Evolutionary conservation across 768 basidiomycete species (phyloP), one percentile per base, ranked within the genome.

Genomic region (Pleurotus pulmonarius): DNA sequence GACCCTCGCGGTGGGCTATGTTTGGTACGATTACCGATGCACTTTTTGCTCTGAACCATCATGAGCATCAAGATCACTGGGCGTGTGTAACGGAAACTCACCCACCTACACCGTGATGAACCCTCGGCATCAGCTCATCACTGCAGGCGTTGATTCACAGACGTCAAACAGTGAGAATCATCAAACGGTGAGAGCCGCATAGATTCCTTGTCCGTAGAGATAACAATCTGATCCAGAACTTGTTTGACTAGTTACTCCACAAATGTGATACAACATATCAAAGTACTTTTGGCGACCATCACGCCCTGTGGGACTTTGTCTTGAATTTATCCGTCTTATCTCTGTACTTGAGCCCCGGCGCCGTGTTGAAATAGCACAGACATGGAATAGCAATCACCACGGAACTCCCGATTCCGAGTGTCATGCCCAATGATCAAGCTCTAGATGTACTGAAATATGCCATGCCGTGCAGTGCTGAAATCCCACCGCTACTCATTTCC

Each of bases 1-100:
- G 85, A 86, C 79, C 84, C 85, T 83, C 85, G 85, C 85, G 84
- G 82, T 85, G 83, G 84, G 83, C 83, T 85, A 83, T 15, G 46
- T 22, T 47, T 22, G 46, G 24, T 47, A 47, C 20, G 15, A 22
- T 47, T 44, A 44, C 43, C 43, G 20, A 44, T 16, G 20, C 43
- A 47, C 15, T 47, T 47, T 47, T 47, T 20, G 20, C 22, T 47
- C 22, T 25, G 29, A 34, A 34, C 29, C 29, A 34, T 11, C 29
- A 34, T 34, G 29, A 34, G 11, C 29, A 34, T 34, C 29, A 34
- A 11, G 29, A 34, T 11, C 29, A 34, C 29, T 8, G 9, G 7
- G 29, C 29, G 29, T 44, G 41, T 1, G n/a, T 15, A 9, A n/a
- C 7, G n/a, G n/a, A n/a, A n/a, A n/a, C n/a, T n/a, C n/a, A 2